These are phyloP conservation scores for Nakazawaea ambrosiae DNA, from an alignment of 805 yeast species.

Conservation along the genomic window DNA sequence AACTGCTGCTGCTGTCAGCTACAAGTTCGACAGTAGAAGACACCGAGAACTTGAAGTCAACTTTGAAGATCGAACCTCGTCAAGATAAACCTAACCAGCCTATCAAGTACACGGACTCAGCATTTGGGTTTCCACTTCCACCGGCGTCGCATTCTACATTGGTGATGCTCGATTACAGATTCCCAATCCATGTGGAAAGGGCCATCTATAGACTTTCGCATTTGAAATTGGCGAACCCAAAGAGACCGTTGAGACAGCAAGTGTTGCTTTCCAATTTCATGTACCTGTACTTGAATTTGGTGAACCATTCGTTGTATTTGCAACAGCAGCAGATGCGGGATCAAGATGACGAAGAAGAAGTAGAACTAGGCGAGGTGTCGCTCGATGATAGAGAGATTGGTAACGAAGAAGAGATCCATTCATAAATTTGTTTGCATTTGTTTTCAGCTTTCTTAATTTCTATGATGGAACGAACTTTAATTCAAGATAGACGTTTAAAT, in stretches of 20 bases:
- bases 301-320: slow-evolving; percentile 80
- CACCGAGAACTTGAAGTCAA: slow-evolving; percentile 15
- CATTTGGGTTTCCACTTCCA: slow-evolving; percentile 84
- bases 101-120: slow-evolving; percentile 62
- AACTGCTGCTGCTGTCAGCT: too few species aligned
- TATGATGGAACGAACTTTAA: too few species aligned
- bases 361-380: slow-evolving; percentile 3
- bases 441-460: too few species aligned
- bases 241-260: slow-evolving; percentile 85
- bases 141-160: slow-evolving; percentile 72
- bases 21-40: background rate
- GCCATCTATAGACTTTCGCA: slow-evolving; percentile 93
- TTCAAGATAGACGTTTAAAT: too few species aligned
- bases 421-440: too few species aligned
- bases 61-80: slow-evolving; percentile 23
- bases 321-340: slow-evolving; percentile 39
- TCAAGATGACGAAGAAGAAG: slow-evolving; percentile 7
- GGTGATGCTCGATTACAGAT: slow-evolving; percentile 76
- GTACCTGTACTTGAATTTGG: slow-evolving; percentile 93
- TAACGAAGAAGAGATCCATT: slow-evolving; percentile 10
- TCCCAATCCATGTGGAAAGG: slow-evolving; percentile 92
- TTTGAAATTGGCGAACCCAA: slow-evolving; percentile 88
- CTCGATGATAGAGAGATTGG: background rate
- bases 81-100: slow-evolving; percentile 46
- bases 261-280: slow-evolving; percentile 91